Conservation (phyloP, 257 asterid species). For the Henckelia pumila region DNA sequence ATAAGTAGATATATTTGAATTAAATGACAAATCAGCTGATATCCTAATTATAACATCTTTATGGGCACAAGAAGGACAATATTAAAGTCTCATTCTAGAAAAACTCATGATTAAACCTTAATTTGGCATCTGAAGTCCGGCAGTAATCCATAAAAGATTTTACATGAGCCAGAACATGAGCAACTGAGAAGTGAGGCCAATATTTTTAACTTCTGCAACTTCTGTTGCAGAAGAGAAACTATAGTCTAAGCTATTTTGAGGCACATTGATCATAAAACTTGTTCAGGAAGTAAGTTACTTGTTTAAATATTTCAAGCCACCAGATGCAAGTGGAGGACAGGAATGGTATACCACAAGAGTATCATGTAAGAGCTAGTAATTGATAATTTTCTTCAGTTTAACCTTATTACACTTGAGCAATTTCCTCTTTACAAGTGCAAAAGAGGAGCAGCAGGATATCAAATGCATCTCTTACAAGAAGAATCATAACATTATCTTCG, state of each 20-base stretch:
- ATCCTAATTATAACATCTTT: not conserved
- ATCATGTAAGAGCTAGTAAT: constrained; percentile 4
- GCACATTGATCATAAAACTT: not conserved
- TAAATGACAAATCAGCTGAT: constrained; percentile 1
- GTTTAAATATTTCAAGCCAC: not conserved
- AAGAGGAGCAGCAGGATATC: constrained; percentile 8
- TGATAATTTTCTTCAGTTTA: constrained; percentile 11
- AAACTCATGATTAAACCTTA: constrained; percentile 3
- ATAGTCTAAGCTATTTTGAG: not conserved
- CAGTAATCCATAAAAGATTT: not conserved
- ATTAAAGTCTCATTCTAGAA: not conserved
- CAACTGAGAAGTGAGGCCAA: too few relatives aligned
- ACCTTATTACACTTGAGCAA: constrained; percentile 4
- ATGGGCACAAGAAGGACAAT: not conserved
- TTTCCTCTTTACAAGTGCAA: constrained; percentile 6
- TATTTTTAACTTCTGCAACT: not conserved
- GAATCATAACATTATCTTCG: not conserved
- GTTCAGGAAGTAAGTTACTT: constrained; percentile 5
- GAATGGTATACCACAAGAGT: constrained; percentile 13
- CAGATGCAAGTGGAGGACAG: constrained; percentile 11
- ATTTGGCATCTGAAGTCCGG: constrained; percentile 6
- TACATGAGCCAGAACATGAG: too few relatives aligned
- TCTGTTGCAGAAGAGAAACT: constrained; percentile 13
- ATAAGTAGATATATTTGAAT: not conserved
- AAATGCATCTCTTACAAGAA: not conserved